Conservation (phyloP, 2,329 filamentous ascomycete genomes). For the Cercospora sp. region DNA sequence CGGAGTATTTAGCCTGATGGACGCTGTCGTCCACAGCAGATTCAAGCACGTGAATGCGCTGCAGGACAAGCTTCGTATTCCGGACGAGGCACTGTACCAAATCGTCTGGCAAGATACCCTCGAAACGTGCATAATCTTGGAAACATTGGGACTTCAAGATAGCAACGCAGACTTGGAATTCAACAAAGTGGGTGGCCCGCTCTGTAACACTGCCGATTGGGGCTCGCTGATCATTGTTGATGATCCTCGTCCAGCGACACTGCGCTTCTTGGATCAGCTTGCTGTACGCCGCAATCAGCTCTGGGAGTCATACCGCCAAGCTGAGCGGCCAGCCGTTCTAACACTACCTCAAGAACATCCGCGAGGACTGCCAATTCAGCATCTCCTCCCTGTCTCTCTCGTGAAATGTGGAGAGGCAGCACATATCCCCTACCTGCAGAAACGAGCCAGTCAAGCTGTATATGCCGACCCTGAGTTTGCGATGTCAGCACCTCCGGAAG, state of each 20-base stretch:
- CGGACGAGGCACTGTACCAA: slow-evolving; percentile 24
- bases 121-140: slow-evolving; percentile 19
- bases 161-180: slow-evolving; percentile 22
- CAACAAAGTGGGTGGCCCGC: slow-evolving; percentile 14
- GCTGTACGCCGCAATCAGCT: slow-evolving; percentile 38
- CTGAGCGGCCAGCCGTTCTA: slow-evolving; percentile 28
- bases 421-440: slow-evolving; percentile 17
- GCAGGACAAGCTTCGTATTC: slow-evolving; percentile 22
- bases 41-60: slow-evolving; percentile 16
- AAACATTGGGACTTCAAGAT: slow-evolving; percentile 28
- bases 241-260: slow-evolving; percentile 27
- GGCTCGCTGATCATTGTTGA: background rate
- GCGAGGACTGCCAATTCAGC: slow-evolving; percentile 40
- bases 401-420: background rate
- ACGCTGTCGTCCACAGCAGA: slow-evolving; percentile 22
- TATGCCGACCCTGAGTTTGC: slow-evolving; percentile 18
- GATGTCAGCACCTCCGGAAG: slow-evolving; percentile 26
- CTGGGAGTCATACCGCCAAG: slow-evolving; percentile 36
- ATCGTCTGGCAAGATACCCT: slow-evolving; percentile 37
- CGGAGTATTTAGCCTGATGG: slow-evolving; percentile 16
- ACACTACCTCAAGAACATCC: slow-evolving; percentile 37
- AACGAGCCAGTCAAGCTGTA: slow-evolving; percentile 20
- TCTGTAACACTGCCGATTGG: background rate
- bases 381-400: slow-evolving; percentile 30
- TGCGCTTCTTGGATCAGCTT: slow-evolving; percentile 41